Evolutionary conservation across 495 filamentous ascomycete genomes (phyloP).

Genomic region (Talaromyces proteolyticus): DNA sequence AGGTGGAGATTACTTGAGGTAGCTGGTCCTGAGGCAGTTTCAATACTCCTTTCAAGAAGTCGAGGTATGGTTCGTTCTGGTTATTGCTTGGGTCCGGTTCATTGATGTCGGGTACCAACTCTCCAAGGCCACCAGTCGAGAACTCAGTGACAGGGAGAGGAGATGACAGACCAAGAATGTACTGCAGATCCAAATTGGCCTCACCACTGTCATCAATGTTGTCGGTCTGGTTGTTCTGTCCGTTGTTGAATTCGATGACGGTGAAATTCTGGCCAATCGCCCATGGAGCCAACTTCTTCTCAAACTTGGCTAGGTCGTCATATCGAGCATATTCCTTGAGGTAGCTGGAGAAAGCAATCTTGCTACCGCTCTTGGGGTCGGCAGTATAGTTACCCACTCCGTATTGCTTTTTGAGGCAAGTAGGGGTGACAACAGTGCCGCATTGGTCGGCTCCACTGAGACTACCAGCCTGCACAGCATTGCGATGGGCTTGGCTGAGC

Average conservation of each 20-base stretch:
- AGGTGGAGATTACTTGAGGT: slow-evolving; percentile 69
- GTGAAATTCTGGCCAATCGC: slow-evolving; percentile 22
- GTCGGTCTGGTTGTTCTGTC: slow-evolving; percentile 39
- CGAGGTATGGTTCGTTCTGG: slow-evolving; percentile 71
- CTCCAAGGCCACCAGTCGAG: slow-evolving; percentile 52
- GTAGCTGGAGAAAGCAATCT: slow-evolving; percentile 62
- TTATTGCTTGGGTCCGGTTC: slow-evolving; percentile 47
- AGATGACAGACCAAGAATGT: slow-evolving; percentile 52
- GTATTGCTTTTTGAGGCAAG: slow-evolving; percentile 57
- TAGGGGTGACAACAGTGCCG: slow-evolving; percentile 47
- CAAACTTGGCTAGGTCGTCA: slow-evolving; percentile 50
- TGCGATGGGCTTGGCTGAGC: slow-evolving; percentile 5
- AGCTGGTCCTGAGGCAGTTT: slow-evolving; percentile 46
- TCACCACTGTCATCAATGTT: slow-evolving; percentile 36
- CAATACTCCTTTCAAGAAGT: slow-evolving; percentile 59
- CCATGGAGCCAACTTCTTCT: slow-evolving; percentile 45
- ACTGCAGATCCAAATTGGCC: slow-evolving; percentile 74
- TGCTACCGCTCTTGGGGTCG: slow-evolving; percentile 26
- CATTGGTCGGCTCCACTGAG: slow-evolving; percentile 18
- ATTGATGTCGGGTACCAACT: slow-evolving; percentile 55
- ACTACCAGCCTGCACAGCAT: slow-evolving; percentile 3
- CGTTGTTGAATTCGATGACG: slow-evolving; percentile 5
- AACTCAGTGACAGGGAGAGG: slow-evolving; percentile 60
- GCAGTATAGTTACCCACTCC: slow-evolving; percentile 48
- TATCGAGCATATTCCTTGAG: slow-evolving; percentile 62